Conservation (phyloP, 345 rosid genomes). For the Crucihimalaya himalaica region DNA sequence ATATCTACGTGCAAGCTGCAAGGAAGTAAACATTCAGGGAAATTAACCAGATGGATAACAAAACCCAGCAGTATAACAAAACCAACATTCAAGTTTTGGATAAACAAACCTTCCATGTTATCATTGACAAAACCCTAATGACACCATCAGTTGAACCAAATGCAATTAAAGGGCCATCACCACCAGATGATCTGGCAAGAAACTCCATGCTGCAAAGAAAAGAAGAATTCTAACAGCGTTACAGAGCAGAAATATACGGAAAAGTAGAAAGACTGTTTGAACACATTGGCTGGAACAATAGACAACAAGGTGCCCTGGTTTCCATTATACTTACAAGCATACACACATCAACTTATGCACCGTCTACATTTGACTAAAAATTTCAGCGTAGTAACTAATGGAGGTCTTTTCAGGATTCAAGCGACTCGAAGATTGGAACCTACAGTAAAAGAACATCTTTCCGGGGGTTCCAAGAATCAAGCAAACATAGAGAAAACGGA, state of each 20-base stretch:
- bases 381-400: slow-evolving; percentile 9
- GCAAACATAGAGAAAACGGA: slow-evolving; percentile 7
- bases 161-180: slow-evolving; percentile 97
- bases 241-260: neutral
- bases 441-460: slow-evolving; percentile 7
- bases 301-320: neutral
- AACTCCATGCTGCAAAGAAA: slow-evolving; percentile 83
- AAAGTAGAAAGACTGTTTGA: slow-evolving; percentile 5
- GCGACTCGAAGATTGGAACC: neutral
- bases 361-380: slow-evolving; percentile 6
- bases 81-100: slow-evolving; percentile 12
- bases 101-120: slow-evolving; percentile 89
- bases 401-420: slow-evolving; percentile 8
- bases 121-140: slow-evolving; percentile 98
- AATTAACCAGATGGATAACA: slow-evolving; percentile 14
- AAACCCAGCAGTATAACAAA: neutral
- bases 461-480: neutral
- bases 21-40: slow-evolving; percentile 30
- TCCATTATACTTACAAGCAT: slow-evolving; percentile 1
- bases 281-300: slow-evolving; percentile 3
- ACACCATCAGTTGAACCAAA: slow-evolving; percentile 99
- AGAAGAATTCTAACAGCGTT: slow-evolving; percentile 22
- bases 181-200: slow-evolving; percentile 71
- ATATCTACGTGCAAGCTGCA: slow-evolving; percentile 93
- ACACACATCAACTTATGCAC: slow-evolving; percentile 5